Base-by-base conservation (phyloP, 768 basidiomycete species). In the Hydnum rufescens region DNA sequence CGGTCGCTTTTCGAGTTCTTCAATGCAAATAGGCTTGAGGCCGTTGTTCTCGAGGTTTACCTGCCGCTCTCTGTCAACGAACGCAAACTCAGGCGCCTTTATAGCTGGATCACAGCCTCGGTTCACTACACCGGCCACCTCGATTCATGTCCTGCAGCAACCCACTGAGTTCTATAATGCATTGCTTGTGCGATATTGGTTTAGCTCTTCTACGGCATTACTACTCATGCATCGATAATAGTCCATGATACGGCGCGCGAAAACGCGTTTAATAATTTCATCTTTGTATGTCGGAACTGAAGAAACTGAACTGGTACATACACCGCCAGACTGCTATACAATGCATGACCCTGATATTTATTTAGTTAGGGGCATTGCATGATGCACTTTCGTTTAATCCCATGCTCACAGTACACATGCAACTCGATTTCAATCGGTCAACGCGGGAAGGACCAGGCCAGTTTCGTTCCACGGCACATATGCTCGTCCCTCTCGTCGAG, bases 231-330 rank as follows among this genome's bases (percentile, higher is more conserved):
- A 16, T 4, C 49, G 26, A 25, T 48, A n/a, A 51, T 59, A 92
- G 89, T 69, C 74, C 54, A 79, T 87, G 72, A 78, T 97, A 51
- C 67, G 67, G 42, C 70, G 74, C n/a, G 93, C 93, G 0, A 74
- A 77, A 53, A 65, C 69, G 49, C 75, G 90, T 53, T 76, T 99
- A 59, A 85, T 92, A 61, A 72, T 99, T 28, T 95, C 93, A 0
- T 86, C 86, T 1, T 67, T 95, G 6, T 95, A 95, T 63, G 77
- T 95, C 51, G 88, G 88, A 8, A 73, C 77, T 6, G 73, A 77
- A 49, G 88, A 95, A 63, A 66, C 67, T 5, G 75, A 84, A 55
- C 71, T 99, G 57, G 93, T 92, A 53, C 58, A 82, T 70, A 48
- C 32, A 18, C 4, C 30, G 5, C 13, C 58, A 57, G 16, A 8